Conservation (phyloP, 352 stramenopile genomes). For the Aphanomyces astaci region DNA sequence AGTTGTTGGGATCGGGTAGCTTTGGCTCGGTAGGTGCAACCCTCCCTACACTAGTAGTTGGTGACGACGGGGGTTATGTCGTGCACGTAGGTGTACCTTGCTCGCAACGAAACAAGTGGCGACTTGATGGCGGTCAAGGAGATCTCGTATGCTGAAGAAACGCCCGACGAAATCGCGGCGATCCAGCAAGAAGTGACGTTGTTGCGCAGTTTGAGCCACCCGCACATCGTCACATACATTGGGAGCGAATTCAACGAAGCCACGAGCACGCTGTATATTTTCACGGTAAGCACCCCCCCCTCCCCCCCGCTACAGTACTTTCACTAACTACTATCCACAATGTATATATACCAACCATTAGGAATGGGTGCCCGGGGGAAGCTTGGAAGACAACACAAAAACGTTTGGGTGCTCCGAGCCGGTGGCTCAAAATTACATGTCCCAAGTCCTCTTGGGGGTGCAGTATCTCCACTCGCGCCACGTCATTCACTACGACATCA, state of each 20-base stretch:
- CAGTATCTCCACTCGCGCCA: conserved; percentile 46
- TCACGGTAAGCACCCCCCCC: conserved; percentile 38
- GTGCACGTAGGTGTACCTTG: conserved; percentile 67
- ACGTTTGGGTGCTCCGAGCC: conserved; percentile 66
- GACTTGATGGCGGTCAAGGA: conserved; percentile 81
- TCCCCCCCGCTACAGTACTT: too few relatives aligned
- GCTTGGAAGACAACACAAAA: conserved; percentile 71
- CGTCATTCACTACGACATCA: conserved; percentile 64
- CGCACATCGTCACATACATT: conserved; percentile 90
- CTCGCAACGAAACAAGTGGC: conserved; percentile 85
- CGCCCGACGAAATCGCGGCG: conserved; percentile 30
- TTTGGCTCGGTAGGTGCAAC: conserved; percentile 43
- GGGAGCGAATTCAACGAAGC: conserved; percentile 70
- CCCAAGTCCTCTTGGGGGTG: conserved; percentile 68
- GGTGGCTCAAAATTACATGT: conserved; percentile 64
- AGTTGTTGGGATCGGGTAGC: conserved; percentile 49
- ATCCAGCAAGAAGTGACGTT: conserved; percentile 79
- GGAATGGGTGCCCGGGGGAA: conserved; percentile 85
- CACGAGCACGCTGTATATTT: conserved; percentile 78
- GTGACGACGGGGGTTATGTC: too few relatives aligned
- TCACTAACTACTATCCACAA: neutral
- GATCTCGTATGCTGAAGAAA: conserved; percentile 38
- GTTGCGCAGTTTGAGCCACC: conserved; percentile 77
- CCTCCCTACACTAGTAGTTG: too few relatives aligned
- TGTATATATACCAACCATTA: conserved; percentile 18